Percentiles rank a stretch among this genome's conserved stretches.
Evolutionary conservation across 2,329 filamentous ascomycete species (phyloP).

Genomic region (Hypoxylon rubiginosum): DNA sequence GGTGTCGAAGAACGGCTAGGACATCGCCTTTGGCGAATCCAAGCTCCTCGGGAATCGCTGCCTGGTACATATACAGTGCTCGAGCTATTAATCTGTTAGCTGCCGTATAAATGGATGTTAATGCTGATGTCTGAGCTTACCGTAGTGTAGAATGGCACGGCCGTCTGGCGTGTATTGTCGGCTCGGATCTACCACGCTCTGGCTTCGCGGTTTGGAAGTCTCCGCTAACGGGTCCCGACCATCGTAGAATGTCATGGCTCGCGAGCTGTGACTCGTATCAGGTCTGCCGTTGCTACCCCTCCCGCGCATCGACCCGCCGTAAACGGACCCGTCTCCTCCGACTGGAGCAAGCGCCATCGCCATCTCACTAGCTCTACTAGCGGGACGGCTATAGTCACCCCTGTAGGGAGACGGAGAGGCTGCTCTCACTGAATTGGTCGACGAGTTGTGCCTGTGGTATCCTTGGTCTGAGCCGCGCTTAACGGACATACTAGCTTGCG

Average conservation of each 20-base stretch:
- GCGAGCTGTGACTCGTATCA: conserved; percentile 57
- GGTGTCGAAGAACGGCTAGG: conserved; percentile 86
- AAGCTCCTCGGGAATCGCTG: conserved; percentile 94
- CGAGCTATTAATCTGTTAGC: conserved; percentile 72
- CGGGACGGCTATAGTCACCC: conserved; percentile 62
- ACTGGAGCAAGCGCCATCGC: conserved; percentile 76
- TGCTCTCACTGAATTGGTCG: conserved; percentile 58
- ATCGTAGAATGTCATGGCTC: conserved; percentile 70
- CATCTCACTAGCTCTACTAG: conserved; percentile 68
- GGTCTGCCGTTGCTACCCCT: conserved; percentile 61
- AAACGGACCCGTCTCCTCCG: conserved; percentile 68
- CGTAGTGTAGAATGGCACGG: conserved; percentile 89
- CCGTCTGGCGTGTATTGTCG: conserved; percentile 88
- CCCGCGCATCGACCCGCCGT: conserved; percentile 58
- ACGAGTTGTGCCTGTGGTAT: conserved; percentile 67
- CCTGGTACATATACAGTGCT: conserved; percentile 93
- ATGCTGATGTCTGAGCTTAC: conserved; percentile 70
- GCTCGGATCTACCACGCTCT: conserved; percentile 87
- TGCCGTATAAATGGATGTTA: conserved; percentile 8
- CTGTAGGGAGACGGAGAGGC: conserved; percentile 64
- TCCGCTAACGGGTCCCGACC: conserved; percentile 58
- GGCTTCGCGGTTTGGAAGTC: conserved; percentile 72
- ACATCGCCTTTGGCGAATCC: conserved; percentile 94
- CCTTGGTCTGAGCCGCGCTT: conserved; percentile 64
- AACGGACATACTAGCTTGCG: conserved; percentile 57